Evolutionary conservation across 495 filamentous ascomycete genomes (phyloP).

Genomic region (Annulohypoxylon bovei): DNA sequence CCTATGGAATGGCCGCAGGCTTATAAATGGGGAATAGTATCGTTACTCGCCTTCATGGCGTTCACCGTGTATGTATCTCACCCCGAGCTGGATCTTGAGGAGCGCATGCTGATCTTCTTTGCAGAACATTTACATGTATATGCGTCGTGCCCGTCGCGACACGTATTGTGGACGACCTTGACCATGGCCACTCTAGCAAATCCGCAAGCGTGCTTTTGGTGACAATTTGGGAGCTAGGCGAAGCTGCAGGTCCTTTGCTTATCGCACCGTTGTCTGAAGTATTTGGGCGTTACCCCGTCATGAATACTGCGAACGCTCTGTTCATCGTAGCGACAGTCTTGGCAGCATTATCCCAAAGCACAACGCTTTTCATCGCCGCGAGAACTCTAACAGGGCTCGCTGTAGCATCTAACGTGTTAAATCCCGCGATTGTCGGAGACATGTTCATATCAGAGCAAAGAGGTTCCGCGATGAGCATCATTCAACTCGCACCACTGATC

Average conservation of each 20-base stretch:
- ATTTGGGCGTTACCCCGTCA: constrained; percentile 63
- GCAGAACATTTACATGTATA: constrained; percentile 66
- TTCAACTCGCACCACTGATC: constrained; percentile 60
- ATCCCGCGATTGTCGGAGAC: constrained; percentile 68
- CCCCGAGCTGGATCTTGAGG: not conserved
- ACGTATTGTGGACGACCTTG: constrained; percentile 60
- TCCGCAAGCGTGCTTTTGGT: constrained; percentile 64
- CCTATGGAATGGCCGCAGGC: constrained; percentile 60
- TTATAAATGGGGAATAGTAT: constrained; percentile 62
- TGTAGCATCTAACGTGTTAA: constrained; percentile 65
- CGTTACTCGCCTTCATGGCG: constrained; percentile 59
- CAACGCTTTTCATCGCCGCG: constrained; percentile 56
- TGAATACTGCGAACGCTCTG: constrained; percentile 61
- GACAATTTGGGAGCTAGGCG: constrained; percentile 67
- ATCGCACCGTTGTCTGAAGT: constrained; percentile 69
- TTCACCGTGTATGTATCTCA: constrained; percentile 61
- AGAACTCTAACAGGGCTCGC: constrained; percentile 62
- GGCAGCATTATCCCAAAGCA: constrained; percentile 53
- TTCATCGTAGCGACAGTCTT: constrained; percentile 60
- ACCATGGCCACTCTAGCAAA: constrained; percentile 48
- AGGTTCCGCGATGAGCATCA: constrained; percentile 61
- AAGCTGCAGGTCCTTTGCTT: constrained; percentile 66
- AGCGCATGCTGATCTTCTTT: constrained; percentile 27
- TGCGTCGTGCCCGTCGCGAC: constrained; percentile 62
- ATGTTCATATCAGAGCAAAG: constrained; percentile 62